Evolutionary conservation across 306 rosid species (phyloP).

Genomic region (Fragaria vesca): DNA sequence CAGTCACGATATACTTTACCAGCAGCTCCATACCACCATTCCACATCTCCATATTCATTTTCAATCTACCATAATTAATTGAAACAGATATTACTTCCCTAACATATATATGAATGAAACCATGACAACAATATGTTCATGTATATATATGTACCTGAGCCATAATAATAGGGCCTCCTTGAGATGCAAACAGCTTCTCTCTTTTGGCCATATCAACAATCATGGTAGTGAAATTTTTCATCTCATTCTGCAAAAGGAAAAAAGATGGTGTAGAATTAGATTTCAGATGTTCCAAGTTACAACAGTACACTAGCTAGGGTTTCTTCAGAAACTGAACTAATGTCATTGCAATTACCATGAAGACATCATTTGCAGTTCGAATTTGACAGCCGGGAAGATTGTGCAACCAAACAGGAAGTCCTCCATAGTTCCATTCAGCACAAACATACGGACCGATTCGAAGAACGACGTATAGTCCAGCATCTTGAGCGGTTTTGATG

Average conservation of each 20-base stretch:
- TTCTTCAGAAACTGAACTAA: background rate
- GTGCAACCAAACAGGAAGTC: constrained; percentile 54
- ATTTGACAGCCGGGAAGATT: constrained; percentile 32
- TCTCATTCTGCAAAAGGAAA: constrained; percentile 17
- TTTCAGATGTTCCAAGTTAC: background rate
- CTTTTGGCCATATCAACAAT: constrained; percentile 30
- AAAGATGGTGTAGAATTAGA: background rate
- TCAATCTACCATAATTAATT: constrained; percentile 27
- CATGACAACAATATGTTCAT: background rate
- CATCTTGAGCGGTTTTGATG: constrained; percentile 27
- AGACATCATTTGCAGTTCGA: constrained; percentile 33
- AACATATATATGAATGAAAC: background rate
- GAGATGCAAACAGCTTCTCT: constrained; percentile 38
- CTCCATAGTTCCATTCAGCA: constrained; percentile 58
- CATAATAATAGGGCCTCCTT: constrained; percentile 47
- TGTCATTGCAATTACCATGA: constrained; percentile 21
- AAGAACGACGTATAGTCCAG: constrained; percentile 34
- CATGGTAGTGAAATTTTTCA: constrained; percentile 21
- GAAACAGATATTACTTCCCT: background rate
- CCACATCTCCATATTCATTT: constrained; percentile 41
- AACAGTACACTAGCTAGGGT: background rate
- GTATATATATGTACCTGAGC: constrained; percentile 27
- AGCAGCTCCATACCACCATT: constrained; percentile 26
- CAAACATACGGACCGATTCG: constrained; percentile 57
- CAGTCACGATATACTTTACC: constrained; percentile 33